Base-by-base conservation (phyloP, 306 rosid genomes). In the Styphnolobium japonicum region DNA sequence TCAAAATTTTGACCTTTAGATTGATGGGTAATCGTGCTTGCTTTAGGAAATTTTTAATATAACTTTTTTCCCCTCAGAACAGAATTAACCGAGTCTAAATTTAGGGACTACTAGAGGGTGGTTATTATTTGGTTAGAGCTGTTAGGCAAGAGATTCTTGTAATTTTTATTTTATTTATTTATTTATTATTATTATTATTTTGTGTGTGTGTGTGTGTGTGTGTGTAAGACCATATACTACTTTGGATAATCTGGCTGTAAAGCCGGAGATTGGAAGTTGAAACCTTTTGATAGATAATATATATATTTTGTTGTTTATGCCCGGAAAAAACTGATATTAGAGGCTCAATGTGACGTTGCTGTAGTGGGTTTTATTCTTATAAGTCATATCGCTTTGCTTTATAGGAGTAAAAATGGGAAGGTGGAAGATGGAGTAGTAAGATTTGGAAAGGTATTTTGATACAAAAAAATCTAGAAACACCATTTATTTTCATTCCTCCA, bases 281-380 rank as follows among this genome's bases (percentile, higher is more conserved):
- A n/a, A n/a, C n/a, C n/a, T n/a, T n/a, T n/a, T n/a, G n/a, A n/a
- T n/a, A n/a, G n/a, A n/a, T n/a, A n/a, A n/a, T n/a, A n/a, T n/a
- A n/a, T n/a, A n/a, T n/a, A n/a, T n/a, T n/a, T n/a, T n/a, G n/a
- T n/a, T n/a, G n/a, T n/a, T n/a, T n/a, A n/a, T n/a, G n/a, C n/a
- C n/a, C n/a, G n/a, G n/a, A n/a, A n/a, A n/a, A n/a, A 43, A 14
- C 40, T 40, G 31, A 4, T 45, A 22, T 62, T 76, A 21, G 68
- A 14, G 56, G 57, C 76, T 82, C 52, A 76, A 12, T 73, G 10
- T 65, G 15, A n/a, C n/a, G n/a, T 48, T 49, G 39, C 71, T n/a
- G 6, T 36, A 18, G 51, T 37, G 64, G 16, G 45, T 51, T 49
- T 60, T 40, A 10, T 40, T 19, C 21, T 23, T 39, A 40, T 42